phyloP scores from a whole-genome alignment of 352 stramenopile species.

The Globisporangium emineosum region DNA sequence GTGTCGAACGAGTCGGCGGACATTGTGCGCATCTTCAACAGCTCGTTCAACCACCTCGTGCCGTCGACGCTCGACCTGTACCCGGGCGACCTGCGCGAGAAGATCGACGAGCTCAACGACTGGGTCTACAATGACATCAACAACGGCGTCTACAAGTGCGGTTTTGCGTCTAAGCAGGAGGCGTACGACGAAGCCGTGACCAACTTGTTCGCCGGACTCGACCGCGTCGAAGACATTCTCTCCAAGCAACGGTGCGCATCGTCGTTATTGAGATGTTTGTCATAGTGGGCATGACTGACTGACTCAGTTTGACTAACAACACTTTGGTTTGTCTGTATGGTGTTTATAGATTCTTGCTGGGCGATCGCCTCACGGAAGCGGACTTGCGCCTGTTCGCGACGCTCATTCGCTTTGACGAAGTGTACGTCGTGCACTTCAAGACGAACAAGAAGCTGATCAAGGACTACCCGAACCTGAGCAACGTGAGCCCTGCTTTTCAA shows the following conservation, averaged over 20 bases:
- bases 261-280: constrained; percentile 8
- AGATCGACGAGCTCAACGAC: constrained; percentile 90
- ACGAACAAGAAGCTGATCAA: constrained; percentile 87
- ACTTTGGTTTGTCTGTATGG: neutral
- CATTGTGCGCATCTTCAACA: constrained; percentile 92
- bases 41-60: constrained; percentile 69
- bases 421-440: constrained; percentile 88
- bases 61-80: constrained; percentile 77
- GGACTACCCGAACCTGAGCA: constrained; percentile 86
- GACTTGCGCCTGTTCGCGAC: constrained; percentile 82
- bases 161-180: constrained; percentile 85
- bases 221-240: constrained; percentile 71
- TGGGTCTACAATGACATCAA: constrained; percentile 93
- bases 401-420: constrained; percentile 79
- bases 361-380: constrained; percentile 69
- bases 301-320: neutral
- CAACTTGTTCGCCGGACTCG: constrained; percentile 67
- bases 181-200: constrained; percentile 85
- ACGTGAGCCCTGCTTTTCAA: constrained; percentile 41
- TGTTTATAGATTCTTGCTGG: constrained; percentile 41
- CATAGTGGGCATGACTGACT: no score
- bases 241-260: constrained; percentile 38
- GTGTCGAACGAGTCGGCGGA: constrained; percentile 94
- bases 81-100: constrained; percentile 58
- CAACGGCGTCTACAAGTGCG: constrained; percentile 92